Base-by-base conservation (phyloP, 78 protist species). In the Chrysochromulina tobinii region DNA sequence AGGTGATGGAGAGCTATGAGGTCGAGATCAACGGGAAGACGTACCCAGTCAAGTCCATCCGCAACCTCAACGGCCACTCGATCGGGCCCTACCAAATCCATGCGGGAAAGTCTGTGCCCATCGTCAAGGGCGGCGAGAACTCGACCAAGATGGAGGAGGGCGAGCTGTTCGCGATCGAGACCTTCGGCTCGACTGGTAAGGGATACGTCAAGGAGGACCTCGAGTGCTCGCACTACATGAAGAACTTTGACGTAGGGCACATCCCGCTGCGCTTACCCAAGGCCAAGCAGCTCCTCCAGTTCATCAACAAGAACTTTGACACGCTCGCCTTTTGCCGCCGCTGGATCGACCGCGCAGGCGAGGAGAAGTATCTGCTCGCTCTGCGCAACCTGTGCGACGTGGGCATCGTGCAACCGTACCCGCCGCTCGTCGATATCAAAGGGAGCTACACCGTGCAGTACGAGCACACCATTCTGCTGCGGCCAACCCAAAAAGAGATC, bases 161-260 rank as follows among this genome's bases (percentile, higher is more conserved):
- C 61, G 99, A 98, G 90, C 25, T 96, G 59, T 99, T 89, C 61
- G 99, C 99, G n/a, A 98, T 99, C 50, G 99, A 99, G 89, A 99
- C 99, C 27, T 99, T 99, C 89, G 99, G 99, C 53, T 94, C 98
- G 38, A 98, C 99, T 15, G 99, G 99, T 69, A 95, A 92, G 58
- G 98, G 96, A 3, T 20, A 61, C 73, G 96, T 94, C 75, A 88
- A 77, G 59, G 99, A 97, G 81, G 98, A 96, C 90, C 53, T 92
- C 27, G 99, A 97, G 58, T 96, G 98, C 94, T 83, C 94, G 27
- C 99, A 99, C 93, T 99, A 96, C 94, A 98, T 98, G 99, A 93
- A 89, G 88, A 67, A 73, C 64, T 94, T 84, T 25, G 92, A 95
- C 11, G 79, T 69, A 1, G 84, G 84, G 48, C 55, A 75, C 57